Base-by-base conservation (phyloP, 2,329 filamentous ascomycete genomes). In the Apiospora koreana region DNA sequence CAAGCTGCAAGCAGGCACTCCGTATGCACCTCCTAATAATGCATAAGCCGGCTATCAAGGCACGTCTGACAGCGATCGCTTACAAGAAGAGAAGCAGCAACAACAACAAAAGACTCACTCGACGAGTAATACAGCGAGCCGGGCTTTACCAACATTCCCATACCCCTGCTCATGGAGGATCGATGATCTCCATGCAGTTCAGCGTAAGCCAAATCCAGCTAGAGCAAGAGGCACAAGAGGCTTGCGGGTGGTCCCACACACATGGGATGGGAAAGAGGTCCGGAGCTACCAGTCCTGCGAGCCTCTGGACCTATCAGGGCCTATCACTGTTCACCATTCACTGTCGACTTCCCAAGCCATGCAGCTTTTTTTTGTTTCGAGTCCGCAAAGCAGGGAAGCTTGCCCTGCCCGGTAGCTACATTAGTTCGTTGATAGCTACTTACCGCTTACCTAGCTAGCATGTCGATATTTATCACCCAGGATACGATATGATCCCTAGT, bases 231-330 rank as follows among this genome's bases (percentile, higher is more conserved):
- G n/a, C n/a, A n/a, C n/a, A n/a, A n/a, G 16, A 35, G 50, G 25
- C 28, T n/a, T 58, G 50, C 50, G 50, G 50, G 28, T 62, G 54
- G 54, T 62, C 54, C 54, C 54, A 62, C 31, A 38, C 54, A 62
- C 31, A 62, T n/a, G 54, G 54, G 54, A 35, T 58, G 50, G 54
- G 54, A n/a, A 62, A 38, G 18, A 62, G 54, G 54, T 14, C 54
- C 54, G 54, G 54, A 62, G 54, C 54, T 62, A 62, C 54, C 18
- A 35, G 54, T 62, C 54, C 54, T 62, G 18, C 21, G 21, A 62
- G 31, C 54, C 31, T n/a, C 35, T n/a, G 7, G 50, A 21, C 50
- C 50, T 58, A 58, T 58, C 50, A 35, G 35, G 35, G 35, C 35
- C 35, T 35, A 35, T 35, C 35, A 35, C 35, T n/a, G n/a, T n/a